A percentile compares a stretch with the other conserved stretches of the same genome.
Conservation (phyloP, 768 basidiomycete species). For the Podaxis carcinomalis region DNA sequence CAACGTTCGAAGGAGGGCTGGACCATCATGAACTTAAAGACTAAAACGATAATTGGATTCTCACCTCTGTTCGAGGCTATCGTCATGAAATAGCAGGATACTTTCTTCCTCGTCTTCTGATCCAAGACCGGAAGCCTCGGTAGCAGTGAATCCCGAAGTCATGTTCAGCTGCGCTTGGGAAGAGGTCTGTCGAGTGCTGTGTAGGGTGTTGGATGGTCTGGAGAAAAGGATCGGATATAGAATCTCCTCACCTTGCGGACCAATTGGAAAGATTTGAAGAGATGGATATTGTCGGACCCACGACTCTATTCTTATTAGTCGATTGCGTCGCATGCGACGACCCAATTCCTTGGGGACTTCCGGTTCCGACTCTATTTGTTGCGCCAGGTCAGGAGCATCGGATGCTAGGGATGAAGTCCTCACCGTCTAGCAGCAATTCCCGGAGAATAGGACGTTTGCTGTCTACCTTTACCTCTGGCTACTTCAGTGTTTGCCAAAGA, state of each 20-base stretch:
- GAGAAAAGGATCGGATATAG: too few relatives aligned
- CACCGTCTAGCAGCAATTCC: not conserved
- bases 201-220: too few relatives aligned
- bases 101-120: not conserved
- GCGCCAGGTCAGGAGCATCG: not conserved
- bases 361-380: not conserved
- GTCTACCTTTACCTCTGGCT: not conserved
- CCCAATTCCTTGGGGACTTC: not conserved
- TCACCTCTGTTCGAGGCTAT: not conserved
- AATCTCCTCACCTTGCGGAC: not conserved
- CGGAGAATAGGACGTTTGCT: not conserved
- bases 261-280: not conserved
- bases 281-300: not conserved
- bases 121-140: not conserved
- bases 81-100: not conserved
- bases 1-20: too few relatives aligned
- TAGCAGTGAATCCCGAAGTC: not conserved
- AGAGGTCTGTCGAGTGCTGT: not conserved
- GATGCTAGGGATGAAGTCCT: not conserved
- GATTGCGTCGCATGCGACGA: not conserved
- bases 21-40: too few relatives aligned
- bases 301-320: not conserved
- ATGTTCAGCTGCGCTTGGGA: not conserved
- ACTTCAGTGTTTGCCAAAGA: not conserved
- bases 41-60: not conserved